Percentiles rank a stretch among this genome's conserved stretches.
phyloP scores from a whole-genome alignment of 2,329 filamentous ascomycete species.

The Stachybotrys echinatus region DNA sequence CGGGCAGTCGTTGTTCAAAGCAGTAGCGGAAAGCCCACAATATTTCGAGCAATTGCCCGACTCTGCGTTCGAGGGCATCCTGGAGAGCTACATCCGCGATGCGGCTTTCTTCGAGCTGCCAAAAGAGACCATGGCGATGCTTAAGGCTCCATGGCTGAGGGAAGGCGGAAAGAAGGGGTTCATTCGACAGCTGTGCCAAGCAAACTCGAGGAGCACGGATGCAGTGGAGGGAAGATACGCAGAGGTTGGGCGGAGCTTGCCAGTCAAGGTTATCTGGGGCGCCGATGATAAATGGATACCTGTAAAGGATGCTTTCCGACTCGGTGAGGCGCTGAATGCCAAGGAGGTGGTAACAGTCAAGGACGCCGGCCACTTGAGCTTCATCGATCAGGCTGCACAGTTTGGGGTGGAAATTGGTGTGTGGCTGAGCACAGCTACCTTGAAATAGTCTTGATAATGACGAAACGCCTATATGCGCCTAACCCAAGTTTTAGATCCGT shows the following conservation, averaged over 20 bases:
- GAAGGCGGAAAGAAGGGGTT: slow-evolving; percentile 26
- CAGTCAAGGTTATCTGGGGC: slow-evolving; percentile 39
- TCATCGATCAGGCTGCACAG: slow-evolving; percentile 34
- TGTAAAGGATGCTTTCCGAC: slow-evolving; percentile 23
- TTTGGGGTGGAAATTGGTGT: slow-evolving; percentile 29
- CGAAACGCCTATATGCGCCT: too few relatives aligned
- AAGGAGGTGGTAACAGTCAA: slow-evolving; percentile 25
- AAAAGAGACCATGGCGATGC: slow-evolving; percentile 24
- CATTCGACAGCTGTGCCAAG: slow-evolving; percentile 30
- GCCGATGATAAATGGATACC: slow-evolving; percentile 37
- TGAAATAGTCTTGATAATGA: background rate
- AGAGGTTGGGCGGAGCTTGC: slow-evolving; percentile 25
- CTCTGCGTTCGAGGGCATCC: slow-evolving; percentile 28
- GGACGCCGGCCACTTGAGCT: slow-evolving; percentile 36
- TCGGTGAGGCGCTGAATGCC: slow-evolving; percentile 20
- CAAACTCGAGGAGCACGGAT: slow-evolving; percentile 15
- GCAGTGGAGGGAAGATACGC: slow-evolving; percentile 30
- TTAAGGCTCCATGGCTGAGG: slow-evolving; percentile 29
- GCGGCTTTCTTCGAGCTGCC: slow-evolving; percentile 24
- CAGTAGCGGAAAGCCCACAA: slow-evolving; percentile 25
- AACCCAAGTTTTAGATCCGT: background rate
- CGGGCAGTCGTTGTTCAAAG: slow-evolving; percentile 36
- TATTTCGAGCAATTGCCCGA: slow-evolving; percentile 29
- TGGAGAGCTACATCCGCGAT: slow-evolving; percentile 32
- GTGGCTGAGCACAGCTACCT: slow-evolving; percentile 19